phyloP scores from a whole-genome alignment of 495 filamentous ascomycete genomes.

The Parathielavia hyrcaniae region DNA sequence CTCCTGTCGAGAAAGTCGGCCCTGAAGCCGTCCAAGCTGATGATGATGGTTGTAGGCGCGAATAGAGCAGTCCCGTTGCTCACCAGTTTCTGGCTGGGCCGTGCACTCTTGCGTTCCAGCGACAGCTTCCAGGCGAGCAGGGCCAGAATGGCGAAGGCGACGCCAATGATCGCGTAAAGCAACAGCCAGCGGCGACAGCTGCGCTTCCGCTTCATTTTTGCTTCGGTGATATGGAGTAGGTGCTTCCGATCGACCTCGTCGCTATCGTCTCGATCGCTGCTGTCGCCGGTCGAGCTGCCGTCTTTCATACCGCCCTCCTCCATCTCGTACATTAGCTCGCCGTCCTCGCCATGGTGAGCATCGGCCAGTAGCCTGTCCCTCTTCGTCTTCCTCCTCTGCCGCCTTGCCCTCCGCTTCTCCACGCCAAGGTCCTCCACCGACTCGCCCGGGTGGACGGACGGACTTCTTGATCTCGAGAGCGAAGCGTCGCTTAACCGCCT shows the following conservation, averaged over 20 bases:
- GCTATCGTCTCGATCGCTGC: conserved; percentile 50
- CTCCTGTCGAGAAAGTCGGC: conserved; percentile 84
- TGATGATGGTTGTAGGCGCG: conserved; percentile 82
- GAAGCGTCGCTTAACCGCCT: conserved; percentile 33
- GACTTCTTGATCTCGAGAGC: conserved; percentile 29
- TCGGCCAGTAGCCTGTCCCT: conserved; percentile 43
- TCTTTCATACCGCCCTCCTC: conserved; percentile 71
- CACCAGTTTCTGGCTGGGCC: conserved; percentile 30
- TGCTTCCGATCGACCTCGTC: conserved; percentile 48
- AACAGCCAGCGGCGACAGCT: conserved; percentile 48
- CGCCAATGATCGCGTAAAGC: conserved; percentile 47
- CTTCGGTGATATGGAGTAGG: conserved; percentile 39
- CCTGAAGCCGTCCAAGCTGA: conserved; percentile 95
- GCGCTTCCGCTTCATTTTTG: conserved; percentile 39
- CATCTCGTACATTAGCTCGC: conserved; percentile 81
- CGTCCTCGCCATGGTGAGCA: conserved; percentile 56
- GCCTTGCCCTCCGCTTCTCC: conserved; percentile 49
- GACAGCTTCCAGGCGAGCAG: conserved; percentile 47
- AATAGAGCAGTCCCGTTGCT: conserved; percentile 84
- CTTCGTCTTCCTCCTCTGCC: conserved; percentile 43
- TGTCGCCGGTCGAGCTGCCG: conserved; percentile 50
- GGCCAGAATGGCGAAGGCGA: conserved; percentile 47
- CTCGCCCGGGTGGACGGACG: conserved; percentile 23
- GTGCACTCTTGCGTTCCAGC: conserved; percentile 29
- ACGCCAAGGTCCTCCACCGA: conserved; percentile 31